phyloP scores from a whole-genome alignment of 2,329 filamentous ascomycete species.

The Ophiocordyceps robertsii region DNA sequence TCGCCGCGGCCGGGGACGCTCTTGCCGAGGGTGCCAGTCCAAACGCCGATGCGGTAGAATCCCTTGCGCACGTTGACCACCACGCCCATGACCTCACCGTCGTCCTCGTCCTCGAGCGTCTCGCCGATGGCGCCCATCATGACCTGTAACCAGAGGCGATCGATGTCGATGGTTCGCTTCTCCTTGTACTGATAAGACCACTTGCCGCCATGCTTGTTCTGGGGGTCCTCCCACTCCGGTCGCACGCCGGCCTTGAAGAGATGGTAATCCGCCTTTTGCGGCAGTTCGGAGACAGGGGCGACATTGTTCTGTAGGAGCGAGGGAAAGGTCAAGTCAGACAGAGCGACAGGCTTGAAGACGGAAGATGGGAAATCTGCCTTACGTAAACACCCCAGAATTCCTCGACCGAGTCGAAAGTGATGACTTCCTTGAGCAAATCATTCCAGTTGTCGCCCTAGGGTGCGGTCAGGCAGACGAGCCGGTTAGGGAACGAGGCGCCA shows the following conservation, averaged over 20 bases:
- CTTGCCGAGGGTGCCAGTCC: slow-evolving; percentile 91
- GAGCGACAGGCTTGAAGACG: not conserved
- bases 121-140: slow-evolving; percentile 96
- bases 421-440: slow-evolving; percentile 93
- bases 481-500: slow-evolving; percentile 1
- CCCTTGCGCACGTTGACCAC: slow-evolving; percentile 98
- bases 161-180: slow-evolving; percentile 81
- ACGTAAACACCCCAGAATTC: slow-evolving; percentile 99
- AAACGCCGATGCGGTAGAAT: slow-evolving; percentile 94
- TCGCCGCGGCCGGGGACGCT: slow-evolving; percentile 63
- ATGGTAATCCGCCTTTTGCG: slow-evolving; percentile 97
- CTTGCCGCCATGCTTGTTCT: slow-evolving; percentile 99
- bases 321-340: slow-evolving; percentile 1
- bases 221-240: slow-evolving; percentile 94
- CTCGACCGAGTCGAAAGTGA: slow-evolving; percentile 96
- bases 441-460: slow-evolving; percentile 92
- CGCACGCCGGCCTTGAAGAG: slow-evolving; percentile 97
- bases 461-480: not conserved
- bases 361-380: slow-evolving; percentile 25
- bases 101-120: slow-evolving; percentile 86
- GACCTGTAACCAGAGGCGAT: slow-evolving; percentile 91
- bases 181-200: slow-evolving; percentile 99
- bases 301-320: slow-evolving; percentile 73
- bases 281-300: slow-evolving; percentile 85
- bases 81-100: slow-evolving; percentile 97